Evolutionary conservation across 345 rosid genomes (phyloP).

Genomic region (Luvunga scandens): DNA sequence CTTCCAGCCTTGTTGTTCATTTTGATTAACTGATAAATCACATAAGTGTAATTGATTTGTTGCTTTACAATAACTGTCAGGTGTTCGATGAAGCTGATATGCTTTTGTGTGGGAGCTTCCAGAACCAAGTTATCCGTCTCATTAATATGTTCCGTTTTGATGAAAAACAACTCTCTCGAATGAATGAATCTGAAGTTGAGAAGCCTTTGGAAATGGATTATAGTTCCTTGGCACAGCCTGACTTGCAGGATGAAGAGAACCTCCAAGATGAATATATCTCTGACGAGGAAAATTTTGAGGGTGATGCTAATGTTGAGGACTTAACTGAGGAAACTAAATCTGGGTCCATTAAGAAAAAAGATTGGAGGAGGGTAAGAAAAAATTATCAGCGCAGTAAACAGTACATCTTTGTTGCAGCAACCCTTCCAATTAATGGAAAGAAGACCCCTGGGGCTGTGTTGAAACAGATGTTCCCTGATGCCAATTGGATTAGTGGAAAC

Average conservation of each 20-base stretch:
- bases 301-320: slow-evolving; percentile 30
- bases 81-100: slow-evolving; percentile 98
- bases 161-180: slow-evolving; percentile 67
- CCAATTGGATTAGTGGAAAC: slow-evolving; percentile 81
- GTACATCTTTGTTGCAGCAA: slow-evolving; percentile 93
- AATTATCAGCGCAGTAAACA: slow-evolving; percentile 79
- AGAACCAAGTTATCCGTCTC: slow-evolving; percentile 82
- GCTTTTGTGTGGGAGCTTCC: slow-evolving; percentile 92
- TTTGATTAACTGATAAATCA: slow-evolving; percentile 3
- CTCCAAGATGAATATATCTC: slow-evolving; percentile 27
- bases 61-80: slow-evolving; percentile 35
- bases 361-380: slow-evolving; percentile 83
- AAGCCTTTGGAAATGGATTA: slow-evolving; percentile 28
- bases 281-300: slow-evolving; percentile 46
- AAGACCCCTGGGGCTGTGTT: slow-evolving; percentile 87
- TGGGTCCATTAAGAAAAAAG: slow-evolving; percentile 40
- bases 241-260: slow-evolving; percentile 27
- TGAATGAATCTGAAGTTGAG: slow-evolving; percentile 28
- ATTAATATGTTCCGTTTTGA: slow-evolving; percentile 78
- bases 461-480: slow-evolving; percentile 89
- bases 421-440: slow-evolving; percentile 92
- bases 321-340: slow-evolving; percentile 25
- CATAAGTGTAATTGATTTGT: background rate
- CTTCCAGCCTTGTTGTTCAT: background rate
- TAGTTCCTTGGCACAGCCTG: slow-evolving; percentile 25